These are phyloP conservation scores for Phytopythium montanum DNA, from an alignment of 352 stramenopile genomes.

Conservation along the genomic window DNA sequence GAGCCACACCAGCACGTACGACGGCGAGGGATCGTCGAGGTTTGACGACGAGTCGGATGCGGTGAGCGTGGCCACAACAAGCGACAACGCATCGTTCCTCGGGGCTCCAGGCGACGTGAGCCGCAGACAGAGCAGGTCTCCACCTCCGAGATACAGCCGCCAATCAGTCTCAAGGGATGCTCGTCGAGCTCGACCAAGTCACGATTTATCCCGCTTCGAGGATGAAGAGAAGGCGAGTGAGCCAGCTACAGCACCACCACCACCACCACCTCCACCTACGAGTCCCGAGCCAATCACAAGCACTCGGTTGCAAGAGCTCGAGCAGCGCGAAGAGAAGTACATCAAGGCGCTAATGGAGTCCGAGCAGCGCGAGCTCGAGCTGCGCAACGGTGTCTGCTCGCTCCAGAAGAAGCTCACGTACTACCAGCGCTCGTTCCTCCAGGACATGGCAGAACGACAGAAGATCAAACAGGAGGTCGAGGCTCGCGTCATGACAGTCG, in stretches of 20 bases:
- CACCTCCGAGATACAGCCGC: background rate
- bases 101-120: background rate
- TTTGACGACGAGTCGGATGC: slow-evolving; percentile 1
- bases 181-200: background rate
- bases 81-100: background rate
- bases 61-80: slow-evolving; percentile 1
- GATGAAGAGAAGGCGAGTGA: slow-evolving; percentile 2
- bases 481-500: slow-evolving; percentile 32
- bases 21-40: background rate
- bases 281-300: background rate
- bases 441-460: slow-evolving; percentile 41
- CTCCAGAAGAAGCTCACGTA: slow-evolving; percentile 43
- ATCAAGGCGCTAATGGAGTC: slow-evolving; percentile 74
- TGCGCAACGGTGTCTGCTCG: slow-evolving; percentile 41
- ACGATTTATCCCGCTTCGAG: background rate
- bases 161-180: background rate
- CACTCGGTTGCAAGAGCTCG: slow-evolving; percentile 40
- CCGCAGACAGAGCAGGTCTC: background rate
- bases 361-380: slow-evolving; percentile 67
- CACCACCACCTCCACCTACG: background rate
- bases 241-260: background rate
- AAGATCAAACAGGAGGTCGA: slow-evolving; percentile 56
- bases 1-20: background rate
- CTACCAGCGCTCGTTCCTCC: slow-evolving; percentile 33
- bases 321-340: slow-evolving; percentile 69